Evolutionary conservation across 306 rosid genomes (phyloP), one percentile per base, ranked within the genome.

Genomic region (Casuarina equisetifolia): DNA sequence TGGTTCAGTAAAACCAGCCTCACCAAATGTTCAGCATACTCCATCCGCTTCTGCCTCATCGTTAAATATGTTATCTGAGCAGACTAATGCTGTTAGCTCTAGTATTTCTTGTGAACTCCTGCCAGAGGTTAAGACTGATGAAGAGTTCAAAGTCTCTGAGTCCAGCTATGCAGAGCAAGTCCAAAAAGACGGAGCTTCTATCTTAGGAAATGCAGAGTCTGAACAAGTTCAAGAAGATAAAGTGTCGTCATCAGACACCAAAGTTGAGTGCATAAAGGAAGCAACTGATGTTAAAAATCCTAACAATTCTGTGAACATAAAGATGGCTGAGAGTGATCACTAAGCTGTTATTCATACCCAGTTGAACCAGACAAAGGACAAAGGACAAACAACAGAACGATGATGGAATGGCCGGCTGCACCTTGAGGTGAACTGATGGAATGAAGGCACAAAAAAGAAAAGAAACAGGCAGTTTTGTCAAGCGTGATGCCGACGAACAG

Each of bases 51-150:
- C 44, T 19, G 55, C 82, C 50, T 5, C 74, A 45, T 70, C 54
- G 73, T 63, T 16, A 7, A 81, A 73, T 39, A 15, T 77, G 12
- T 67, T 73, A 49, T 80, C 85, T 45, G 73, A 77, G 48, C 87
- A 74, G 78, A 78, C 54, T 59, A 88, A 68, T 70, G 81, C 38
- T 44, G 77, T 68, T 70, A 67, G 74, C 72, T 62, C 84, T 77
- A 72, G 69, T 74, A 77, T 44, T 39, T 84, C 71, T 25, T 19
- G 38, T 67, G 79, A 81, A 71, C 77, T 68, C 75, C 74, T 82
- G 50, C 40, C 63, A 52, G 85, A 78, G 84, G 86, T 70, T 69
- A 85, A 81, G 74, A 74, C 84, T 46, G 44, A 57, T n/a, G 78
- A 75, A 82, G 88, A 76, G 53, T n/a, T 46, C 2, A 49, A 48